phyloP scores from a whole-genome alignment of 2,329 filamentous ascomycete genomes.

The Xylaria sp. region DNA sequence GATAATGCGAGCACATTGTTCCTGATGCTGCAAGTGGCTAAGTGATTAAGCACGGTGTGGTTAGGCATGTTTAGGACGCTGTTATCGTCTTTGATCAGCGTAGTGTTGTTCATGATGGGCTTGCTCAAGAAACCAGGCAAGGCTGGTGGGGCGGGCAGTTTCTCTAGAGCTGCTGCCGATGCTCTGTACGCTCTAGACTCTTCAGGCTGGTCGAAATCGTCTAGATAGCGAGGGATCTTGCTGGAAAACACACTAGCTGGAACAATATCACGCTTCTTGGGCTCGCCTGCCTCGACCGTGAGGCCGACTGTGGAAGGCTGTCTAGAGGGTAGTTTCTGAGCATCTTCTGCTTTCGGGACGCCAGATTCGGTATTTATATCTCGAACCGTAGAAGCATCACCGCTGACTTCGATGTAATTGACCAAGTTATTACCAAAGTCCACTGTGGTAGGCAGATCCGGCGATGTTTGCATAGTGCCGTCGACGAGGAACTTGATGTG shows the following conservation, averaged over 20 bases:
- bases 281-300: constrained; percentile 39
- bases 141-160: constrained; percentile 80
- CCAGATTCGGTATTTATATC: constrained; percentile 39
- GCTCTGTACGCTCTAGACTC: constrained; percentile 76
- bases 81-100: constrained; percentile 96
- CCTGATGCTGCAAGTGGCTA: constrained; percentile 98
- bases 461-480: constrained; percentile 87
- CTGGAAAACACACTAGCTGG: constrained; percentile 68
- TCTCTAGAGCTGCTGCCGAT: constrained; percentile 75
- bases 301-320: constrained; percentile 47
- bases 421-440: constrained; percentile 98
- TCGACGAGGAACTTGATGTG: constrained; percentile 97
- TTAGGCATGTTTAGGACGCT: constrained; percentile 97
- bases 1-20: constrained; percentile 94
- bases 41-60: constrained; percentile 93
- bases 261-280: constrained; percentile 60
- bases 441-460: constrained; percentile 88
- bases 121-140: constrained; percentile 91
- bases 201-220: constrained; percentile 85
- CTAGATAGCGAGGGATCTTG: constrained; percentile 81
- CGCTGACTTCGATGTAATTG: constrained; percentile 94
- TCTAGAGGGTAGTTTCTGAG: constrained; percentile 40
- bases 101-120: constrained; percentile 89
- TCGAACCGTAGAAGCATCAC: constrained; percentile 47
- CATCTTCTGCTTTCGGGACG: constrained; percentile 38